Percentiles rank a stretch among this genome's conserved stretches.
Conservation (phyloP, 352 stramenopile species). For the Nothophytophthora sp. region DNA sequence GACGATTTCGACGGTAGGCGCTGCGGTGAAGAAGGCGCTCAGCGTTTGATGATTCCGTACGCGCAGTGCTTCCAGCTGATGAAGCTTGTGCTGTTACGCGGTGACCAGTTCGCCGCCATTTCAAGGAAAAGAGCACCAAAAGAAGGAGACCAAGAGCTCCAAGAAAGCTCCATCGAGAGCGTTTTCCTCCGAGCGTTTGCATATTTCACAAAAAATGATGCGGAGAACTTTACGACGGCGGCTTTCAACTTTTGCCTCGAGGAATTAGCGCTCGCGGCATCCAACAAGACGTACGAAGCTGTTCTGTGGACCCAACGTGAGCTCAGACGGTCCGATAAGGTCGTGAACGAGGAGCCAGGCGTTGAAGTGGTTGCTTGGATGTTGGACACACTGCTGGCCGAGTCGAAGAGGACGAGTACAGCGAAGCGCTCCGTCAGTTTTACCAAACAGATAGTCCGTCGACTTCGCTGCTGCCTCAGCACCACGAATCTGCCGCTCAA, state of each 20-base stretch:
- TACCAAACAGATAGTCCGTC: slow-evolving; percentile 9
- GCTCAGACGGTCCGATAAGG: slow-evolving; percentile 46
- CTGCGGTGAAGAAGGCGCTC: neutral
- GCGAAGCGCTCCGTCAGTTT: slow-evolving; percentile 1
- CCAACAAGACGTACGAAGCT: slow-evolving; percentile 54
- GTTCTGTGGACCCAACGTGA: slow-evolving; percentile 79
- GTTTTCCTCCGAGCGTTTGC: slow-evolving; percentile 17
- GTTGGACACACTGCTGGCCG: slow-evolving; percentile 44
- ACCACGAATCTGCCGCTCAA: slow-evolving; percentile 70
- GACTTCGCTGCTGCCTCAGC: slow-evolving; percentile 31
- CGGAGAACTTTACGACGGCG: slow-evolving; percentile 7
- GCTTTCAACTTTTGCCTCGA: slow-evolving; percentile 56
- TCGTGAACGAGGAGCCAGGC: slow-evolving; percentile 53
- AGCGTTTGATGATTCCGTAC: slow-evolving; percentile 11
- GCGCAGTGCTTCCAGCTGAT: slow-evolving; percentile 38
- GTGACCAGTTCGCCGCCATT: slow-evolving; percentile 39
- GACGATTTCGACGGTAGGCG: neutral
- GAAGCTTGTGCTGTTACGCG: slow-evolving; percentile 58
- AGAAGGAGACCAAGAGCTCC: neutral
- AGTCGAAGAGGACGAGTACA: neutral
- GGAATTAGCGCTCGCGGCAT: slow-evolving; percentile 63
- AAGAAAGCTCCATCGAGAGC: slow-evolving; percentile 9
- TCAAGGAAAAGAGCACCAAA: neutral
- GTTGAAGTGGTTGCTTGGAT: slow-evolving; percentile 82
- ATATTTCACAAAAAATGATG: slow-evolving; percentile 11